Base-by-base conservation (phyloP, 805 yeast species). In the Suhomyces sp. region DNA sequence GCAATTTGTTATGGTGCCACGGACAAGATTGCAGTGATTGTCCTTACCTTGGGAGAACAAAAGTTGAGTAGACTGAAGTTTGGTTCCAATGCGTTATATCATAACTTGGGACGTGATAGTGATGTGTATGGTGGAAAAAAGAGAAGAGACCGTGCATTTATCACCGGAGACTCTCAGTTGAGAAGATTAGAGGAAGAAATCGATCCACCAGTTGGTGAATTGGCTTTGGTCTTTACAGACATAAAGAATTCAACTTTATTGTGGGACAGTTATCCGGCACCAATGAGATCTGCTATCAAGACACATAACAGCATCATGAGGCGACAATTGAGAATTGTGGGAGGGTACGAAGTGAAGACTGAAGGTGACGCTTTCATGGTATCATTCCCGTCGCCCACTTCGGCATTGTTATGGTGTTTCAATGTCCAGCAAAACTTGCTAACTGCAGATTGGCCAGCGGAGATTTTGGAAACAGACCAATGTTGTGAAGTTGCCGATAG, bases 361-460 rank as follows among this genome's bases (percentile, higher is more conserved):
- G 99, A 93, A 77, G 99, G 99, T 54, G 99, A 93, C 70, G 96
- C 98, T 0, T 93, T 93, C 50, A 90, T 93, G 87, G 97, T 93
- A 10, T 87, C 97, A 9, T 93, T 93, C 59, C 95, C 96, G 0
- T 82, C 95, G 0, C 91, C 95, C 0, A 77, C 91, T 0, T 74
- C 91, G 13, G 98, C 98, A 0, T 67, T 93, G 42, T 70, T 88
- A 23, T 93, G 98, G 98, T 88, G 97, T 67, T 81, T 90, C 57
- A 82, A 85, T 31, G 96, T 91, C 5, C 99, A 93, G 58, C 75
- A 82, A 37, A 95, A 87, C 55, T 65, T 93, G 31, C 72, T 78
- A 8, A 62, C 71, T 2, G 95, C 88, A 5, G 96, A 88, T 44
- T 93, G 99, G 99, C 98, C 98, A 0, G 77, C 83, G 2, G 97